Evolutionary conservation across 1,139 yeast genomes (phyloP).

Genomic region (Saccharomycopsis hybrid): DNA sequence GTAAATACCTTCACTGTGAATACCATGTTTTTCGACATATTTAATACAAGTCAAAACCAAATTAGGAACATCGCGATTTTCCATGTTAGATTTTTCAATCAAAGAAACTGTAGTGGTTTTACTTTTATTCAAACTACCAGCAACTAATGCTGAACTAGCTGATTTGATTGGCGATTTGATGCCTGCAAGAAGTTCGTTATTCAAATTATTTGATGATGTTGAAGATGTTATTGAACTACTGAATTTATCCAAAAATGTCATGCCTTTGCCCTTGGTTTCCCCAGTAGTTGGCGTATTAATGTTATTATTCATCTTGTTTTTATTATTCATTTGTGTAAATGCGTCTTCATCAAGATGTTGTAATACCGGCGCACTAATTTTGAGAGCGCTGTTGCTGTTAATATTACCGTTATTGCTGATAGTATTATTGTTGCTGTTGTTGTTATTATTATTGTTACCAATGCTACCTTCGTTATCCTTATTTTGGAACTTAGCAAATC

Average conservation of each 20-base stretch:
- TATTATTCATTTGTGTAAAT: conserved; percentile 16
- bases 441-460: neutral
- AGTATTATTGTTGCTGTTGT: neutral
- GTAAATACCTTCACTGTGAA: conserved; percentile 78
- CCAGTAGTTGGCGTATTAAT: neutral
- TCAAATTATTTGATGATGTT: neutral
- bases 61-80: conserved; percentile 58
- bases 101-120: conserved; percentile 36
- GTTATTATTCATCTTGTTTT: conserved; percentile 2
- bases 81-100: conserved; percentile 53
- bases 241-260: conserved; percentile 18
- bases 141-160: neutral
- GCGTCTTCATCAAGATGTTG: conserved; percentile 19
- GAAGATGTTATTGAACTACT: neutral
- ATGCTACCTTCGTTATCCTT: conserved; percentile 1
- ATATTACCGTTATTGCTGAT: neutral
- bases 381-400: neutral
- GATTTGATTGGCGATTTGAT: conserved; percentile 8
- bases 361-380: conserved; percentile 18
- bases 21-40: conserved; percentile 77
- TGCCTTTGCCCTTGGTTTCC: neutral
- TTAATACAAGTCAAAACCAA: conserved; percentile 70
- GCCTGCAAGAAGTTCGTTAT: neutral
- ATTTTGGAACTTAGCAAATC: conserved; percentile 7
- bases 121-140: neutral